These are phyloP conservation scores for Chondrus crispus DNA, from an alignment of 23 red algal genomes.

Conservation along the genomic window DNA sequence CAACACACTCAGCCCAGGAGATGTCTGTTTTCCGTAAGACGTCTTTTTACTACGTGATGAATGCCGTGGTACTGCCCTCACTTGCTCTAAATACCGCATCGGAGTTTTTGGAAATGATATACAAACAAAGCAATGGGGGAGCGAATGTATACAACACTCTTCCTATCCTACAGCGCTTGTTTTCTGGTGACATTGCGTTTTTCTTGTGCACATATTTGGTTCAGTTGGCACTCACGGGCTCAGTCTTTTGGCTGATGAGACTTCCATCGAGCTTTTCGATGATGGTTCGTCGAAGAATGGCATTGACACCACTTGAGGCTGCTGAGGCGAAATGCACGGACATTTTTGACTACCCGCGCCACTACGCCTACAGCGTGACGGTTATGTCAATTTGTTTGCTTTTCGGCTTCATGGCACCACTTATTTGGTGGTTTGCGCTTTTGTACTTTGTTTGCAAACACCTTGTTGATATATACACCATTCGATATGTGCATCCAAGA, in stretches of 20 bases:
- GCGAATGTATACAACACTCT: constrained; percentile 72
- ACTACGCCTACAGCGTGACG: constrained; percentile 89
- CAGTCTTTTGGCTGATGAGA: constrained; percentile 69
- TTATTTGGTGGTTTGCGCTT: constrained; percentile 88
- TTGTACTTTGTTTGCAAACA: constrained; percentile 93
- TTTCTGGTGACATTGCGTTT: constrained; percentile 89
- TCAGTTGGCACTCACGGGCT: constrained; percentile 89
- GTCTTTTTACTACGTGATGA: constrained; percentile 91
- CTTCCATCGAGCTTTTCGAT: constrained; percentile 65
- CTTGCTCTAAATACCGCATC: constrained; percentile 94
- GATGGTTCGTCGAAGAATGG: constrained; percentile 53
- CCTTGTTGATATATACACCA: constrained; percentile 75
- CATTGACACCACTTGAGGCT: constrained; percentile 71
- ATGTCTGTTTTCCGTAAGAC: constrained; percentile 94
- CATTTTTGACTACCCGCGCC: constrained; percentile 89
- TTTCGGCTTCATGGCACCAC: constrained; percentile 91
- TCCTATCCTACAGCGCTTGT: constrained; percentile 82
- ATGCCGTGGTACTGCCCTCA: constrained; percentile 88
- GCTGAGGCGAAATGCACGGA: constrained; percentile 83
- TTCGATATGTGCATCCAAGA: constrained; percentile 85
- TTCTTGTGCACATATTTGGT: constrained; percentile 95
- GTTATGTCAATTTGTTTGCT: constrained; percentile 92
- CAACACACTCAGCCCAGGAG: constrained; percentile 78
- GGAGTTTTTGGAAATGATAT: constrained; percentile 72
- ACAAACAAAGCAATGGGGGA: constrained; percentile 54